Evolutionary conservation across 1,284 basidiomycete genomes (phyloP).

Genomic region (Meira nashicola): DNA sequence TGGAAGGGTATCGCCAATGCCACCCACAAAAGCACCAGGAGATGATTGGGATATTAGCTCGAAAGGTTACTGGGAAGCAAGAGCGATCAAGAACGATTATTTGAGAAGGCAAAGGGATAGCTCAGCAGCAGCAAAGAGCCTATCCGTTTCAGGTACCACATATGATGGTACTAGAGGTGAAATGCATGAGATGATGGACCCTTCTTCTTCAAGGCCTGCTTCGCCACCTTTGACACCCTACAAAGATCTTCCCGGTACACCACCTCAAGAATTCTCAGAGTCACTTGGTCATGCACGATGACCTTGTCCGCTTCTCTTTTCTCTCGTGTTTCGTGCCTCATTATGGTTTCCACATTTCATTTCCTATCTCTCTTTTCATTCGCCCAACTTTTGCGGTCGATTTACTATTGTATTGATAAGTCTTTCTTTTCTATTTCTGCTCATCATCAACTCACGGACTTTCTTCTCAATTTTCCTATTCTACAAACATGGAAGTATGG

Average conservation of each 20-base stretch:
- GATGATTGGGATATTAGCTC: slow-evolving; percentile 14
- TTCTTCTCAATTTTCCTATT: too few species aligned
- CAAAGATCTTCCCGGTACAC: too few species aligned
- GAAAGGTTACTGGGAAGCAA: slow-evolving; percentile 15
- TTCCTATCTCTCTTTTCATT: not conserved
- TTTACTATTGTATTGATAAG: too few species aligned
- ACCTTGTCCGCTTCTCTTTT: too few species aligned
- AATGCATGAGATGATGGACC: not conserved
- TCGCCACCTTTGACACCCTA: too few species aligned
- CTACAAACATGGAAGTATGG: too few species aligned
- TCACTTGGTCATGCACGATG: too few species aligned
- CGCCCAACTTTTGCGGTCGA: not conserved
- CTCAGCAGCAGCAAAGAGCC: not conserved
- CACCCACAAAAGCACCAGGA: not conserved
- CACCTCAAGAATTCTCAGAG: too few species aligned
- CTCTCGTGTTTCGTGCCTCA: not conserved
- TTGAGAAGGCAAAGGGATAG: not conserved
- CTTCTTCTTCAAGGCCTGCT: not conserved
- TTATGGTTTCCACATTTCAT: not conserved
- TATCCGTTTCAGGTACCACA: not conserved
- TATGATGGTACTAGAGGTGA: not conserved
- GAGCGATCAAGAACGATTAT: slow-evolving; percentile 11
- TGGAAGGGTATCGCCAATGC: not conserved
- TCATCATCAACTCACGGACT: too few species aligned
- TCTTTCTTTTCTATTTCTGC: too few species aligned